phyloP scores from a whole-genome alignment of 2,329 filamentous ascomycete species.

The Dendryphion nanum region DNA sequence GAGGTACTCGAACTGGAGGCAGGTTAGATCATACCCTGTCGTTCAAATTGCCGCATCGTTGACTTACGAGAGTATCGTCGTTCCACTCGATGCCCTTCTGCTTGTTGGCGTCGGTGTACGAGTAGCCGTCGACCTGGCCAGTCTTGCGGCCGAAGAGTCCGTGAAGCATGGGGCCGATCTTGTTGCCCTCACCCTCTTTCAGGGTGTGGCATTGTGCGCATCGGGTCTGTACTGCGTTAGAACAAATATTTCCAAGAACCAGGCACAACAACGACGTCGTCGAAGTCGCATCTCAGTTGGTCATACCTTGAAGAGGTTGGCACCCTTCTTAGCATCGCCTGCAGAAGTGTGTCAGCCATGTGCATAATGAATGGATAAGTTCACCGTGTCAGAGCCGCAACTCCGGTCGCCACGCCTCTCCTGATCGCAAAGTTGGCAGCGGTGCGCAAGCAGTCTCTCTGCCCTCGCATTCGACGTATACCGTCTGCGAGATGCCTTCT shows the following conservation, averaged over 20 bases:
- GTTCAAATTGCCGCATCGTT: background rate
- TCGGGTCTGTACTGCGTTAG: slow-evolving; percentile 61
- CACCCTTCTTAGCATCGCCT: slow-evolving; percentile 96
- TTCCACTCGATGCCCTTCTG: slow-evolving; percentile 88
- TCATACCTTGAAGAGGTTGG: slow-evolving; percentile 87
- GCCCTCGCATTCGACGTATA: slow-evolving; percentile 4
- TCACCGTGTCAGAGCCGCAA: slow-evolving; percentile 7
- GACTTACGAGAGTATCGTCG: slow-evolving; percentile 73
- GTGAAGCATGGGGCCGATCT: slow-evolving; percentile 95
- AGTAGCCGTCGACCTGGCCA: slow-evolving; percentile 85
- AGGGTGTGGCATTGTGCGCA: slow-evolving; percentile 99
- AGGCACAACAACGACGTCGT: too few relatives aligned
- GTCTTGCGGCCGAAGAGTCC: slow-evolving; percentile 97
- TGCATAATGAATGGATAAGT: slow-evolving; percentile 5
- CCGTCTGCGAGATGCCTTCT: slow-evolving; percentile 1
- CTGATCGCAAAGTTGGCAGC: slow-evolving; percentile 26
- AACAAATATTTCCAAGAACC: too few relatives aligned
- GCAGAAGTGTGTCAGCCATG: slow-evolving; percentile 23
- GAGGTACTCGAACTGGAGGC: slow-evolving; percentile 82
- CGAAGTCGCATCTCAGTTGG: background rate
- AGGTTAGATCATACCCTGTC: slow-evolving; percentile 13
- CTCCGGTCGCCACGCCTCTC: slow-evolving; percentile 12
- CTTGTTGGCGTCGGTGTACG: slow-evolving; percentile 99
- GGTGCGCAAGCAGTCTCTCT: slow-evolving; percentile 11
- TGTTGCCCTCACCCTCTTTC: slow-evolving; percentile 87